These are phyloP conservation scores for Hymenotorrendiella dingleyae DNA, from an alignment of 2,329 filamentous ascomycete genomes.

Conservation along the genomic window DNA sequence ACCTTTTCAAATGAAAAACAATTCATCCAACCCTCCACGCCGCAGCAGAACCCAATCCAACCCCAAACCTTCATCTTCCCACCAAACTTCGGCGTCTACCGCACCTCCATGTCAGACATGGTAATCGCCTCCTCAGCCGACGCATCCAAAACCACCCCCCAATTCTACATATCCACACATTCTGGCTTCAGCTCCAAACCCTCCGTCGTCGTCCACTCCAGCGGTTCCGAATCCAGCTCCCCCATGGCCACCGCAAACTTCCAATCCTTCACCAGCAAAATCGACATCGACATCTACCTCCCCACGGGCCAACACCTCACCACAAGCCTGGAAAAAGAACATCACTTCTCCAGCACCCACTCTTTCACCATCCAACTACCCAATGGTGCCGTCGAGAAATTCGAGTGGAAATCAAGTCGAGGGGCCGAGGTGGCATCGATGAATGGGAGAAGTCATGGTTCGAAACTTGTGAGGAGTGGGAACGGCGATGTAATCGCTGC, in stretches of 20 bases:
- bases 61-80: slow-evolving; percentile 7
- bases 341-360: slow-evolving; percentile 1
- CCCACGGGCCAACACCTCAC: slow-evolving; percentile 1
- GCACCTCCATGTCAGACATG: slow-evolving; percentile 10
- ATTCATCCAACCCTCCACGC: background rate
- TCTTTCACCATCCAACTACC: background rate
- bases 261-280: slow-evolving; percentile 13
- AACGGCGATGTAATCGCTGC: slow-evolving; percentile 16
- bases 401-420: slow-evolving; percentile 17
- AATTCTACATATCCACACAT: slow-evolving; percentile 18
- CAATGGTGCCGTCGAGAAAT: slow-evolving; percentile 5
- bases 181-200: slow-evolving; percentile 9
- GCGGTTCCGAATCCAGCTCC: background rate
- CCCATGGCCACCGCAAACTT: slow-evolving; percentile 18
- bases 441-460: slow-evolving; percentile 13
- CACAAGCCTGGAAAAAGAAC: slow-evolving; percentile 3
- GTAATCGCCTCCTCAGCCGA: slow-evolving; percentile 13
- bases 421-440: slow-evolving; percentile 13
- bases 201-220: slow-evolving; percentile 12
- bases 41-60: background rate
- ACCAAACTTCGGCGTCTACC: slow-evolving; percentile 16
- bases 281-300: slow-evolving; percentile 11
- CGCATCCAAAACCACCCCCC: slow-evolving; percentile 7
- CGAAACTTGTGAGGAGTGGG: slow-evolving; percentile 14
- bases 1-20: background rate